Evolutionary conservation across 1,139 yeast species (phyloP), one percentile per base, ranked within the genome.

Genomic region (Geotrichum carabidarum): DNA sequence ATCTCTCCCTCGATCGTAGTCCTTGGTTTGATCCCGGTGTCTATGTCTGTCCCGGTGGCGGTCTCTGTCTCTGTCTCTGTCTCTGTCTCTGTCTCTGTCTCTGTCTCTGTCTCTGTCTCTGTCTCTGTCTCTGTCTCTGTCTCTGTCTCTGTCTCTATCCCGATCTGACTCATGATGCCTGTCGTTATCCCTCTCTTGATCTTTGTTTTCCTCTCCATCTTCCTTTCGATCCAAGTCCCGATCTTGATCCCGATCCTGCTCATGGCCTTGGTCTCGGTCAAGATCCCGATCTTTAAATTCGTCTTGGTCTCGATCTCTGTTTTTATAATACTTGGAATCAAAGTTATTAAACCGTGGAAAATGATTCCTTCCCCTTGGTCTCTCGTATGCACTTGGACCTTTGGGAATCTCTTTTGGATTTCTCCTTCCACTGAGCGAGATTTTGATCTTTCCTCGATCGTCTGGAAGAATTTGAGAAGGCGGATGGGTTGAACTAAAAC

Each of bases 401-500:
- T 37, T 44, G 6, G 54, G 54, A 31, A 51, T 45, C 4, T 42
- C 44, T 9, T 45, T 45, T 35, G 48, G 48, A 40, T 47, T 37
- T 12, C 50, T 14, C 18, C 42, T 30, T 12, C 47, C 46, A 22
- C 54, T 36, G 22, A 51, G 42, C 4, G 45, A 44, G 9, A 51
- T 51, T 40, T 51, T 51, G 22, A 51, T 51, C 35, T 51, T 51
- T 12, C 49, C 40, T 32, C 54, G 38, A 15, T 37, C 54, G 30
- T 41, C 48, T 9, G 54, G 54, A 7, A 51, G 54, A 11, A 18
- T 51, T 44, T 51, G 41, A 4, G 43, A 15, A 17, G 31, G 45
- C 30, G 31, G 15, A 18, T 17, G 38, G 31, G 37, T 22, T 4
- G 43, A 27, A 15, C 27, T 22, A 5, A 22, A 22, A 22, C 27